These are phyloP conservation scores for Cantharellus cinnabarinus DNA, from an alignment of 768 basidiomycete species.

Conservation along the genomic window DNA sequence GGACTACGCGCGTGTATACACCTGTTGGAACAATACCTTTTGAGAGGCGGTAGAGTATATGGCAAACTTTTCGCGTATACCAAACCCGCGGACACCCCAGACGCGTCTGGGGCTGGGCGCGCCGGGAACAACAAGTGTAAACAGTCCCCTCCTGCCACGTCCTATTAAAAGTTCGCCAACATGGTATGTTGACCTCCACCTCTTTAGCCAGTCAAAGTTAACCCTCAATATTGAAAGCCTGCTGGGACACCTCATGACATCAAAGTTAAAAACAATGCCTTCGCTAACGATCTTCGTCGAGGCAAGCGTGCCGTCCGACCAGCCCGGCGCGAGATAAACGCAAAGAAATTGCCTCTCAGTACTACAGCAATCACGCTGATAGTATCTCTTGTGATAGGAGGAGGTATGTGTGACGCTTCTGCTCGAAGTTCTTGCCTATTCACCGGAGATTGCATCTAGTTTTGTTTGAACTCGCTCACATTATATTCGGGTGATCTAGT, in stretches of 20 bases:
- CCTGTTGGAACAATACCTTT: no score
- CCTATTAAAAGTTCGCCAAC: no score
- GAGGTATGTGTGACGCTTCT: conserved; percentile 32
- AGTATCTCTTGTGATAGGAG: conserved; percentile 59
- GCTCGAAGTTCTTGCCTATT: not conserved
- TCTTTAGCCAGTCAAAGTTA: no score
- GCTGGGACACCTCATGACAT: conserved; percentile 24
- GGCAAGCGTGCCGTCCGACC: conserved; percentile 60
- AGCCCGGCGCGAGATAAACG: conserved; percentile 48
- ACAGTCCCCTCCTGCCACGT: no score
- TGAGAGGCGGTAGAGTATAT: no score
- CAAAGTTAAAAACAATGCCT: conserved; percentile 61
- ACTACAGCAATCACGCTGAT: conserved; percentile 55
- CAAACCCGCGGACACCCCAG: no score
- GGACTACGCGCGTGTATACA: no score
- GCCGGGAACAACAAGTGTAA: no score
- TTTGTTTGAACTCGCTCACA: conserved; percentile 45
- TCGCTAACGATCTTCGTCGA: conserved; percentile 46
- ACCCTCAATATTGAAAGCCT: no score
- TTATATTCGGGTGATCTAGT: conserved; percentile 37
- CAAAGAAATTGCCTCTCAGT: conserved; percentile 55
- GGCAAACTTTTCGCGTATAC: no score
- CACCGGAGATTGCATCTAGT: conserved; percentile 23
- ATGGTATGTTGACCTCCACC: no score
- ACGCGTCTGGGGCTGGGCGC: no score